Conservation (phyloP, 768 basidiomycete genomes). For the Mycena rebaudengoi region DNA sequence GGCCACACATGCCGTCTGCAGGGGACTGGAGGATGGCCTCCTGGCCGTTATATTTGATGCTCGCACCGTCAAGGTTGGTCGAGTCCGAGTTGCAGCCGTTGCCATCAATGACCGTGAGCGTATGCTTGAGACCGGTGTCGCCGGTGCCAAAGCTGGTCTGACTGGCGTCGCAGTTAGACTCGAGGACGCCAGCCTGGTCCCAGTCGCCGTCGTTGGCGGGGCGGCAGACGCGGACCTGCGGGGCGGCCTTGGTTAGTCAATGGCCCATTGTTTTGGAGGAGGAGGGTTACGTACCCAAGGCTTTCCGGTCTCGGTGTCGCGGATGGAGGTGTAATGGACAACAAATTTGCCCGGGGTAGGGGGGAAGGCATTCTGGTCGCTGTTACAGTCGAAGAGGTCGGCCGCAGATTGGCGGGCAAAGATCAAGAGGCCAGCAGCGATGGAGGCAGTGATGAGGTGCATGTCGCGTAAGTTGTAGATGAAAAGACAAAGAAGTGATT, state of each 20-base stretch:
- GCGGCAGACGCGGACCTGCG: conserved; percentile 2
- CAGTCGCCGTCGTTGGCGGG: background rate
- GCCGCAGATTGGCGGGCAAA: background rate
- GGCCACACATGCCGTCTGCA: background rate
- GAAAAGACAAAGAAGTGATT: background rate
- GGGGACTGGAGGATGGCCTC: background rate
- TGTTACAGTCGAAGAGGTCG: background rate
- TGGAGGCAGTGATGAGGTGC: background rate
- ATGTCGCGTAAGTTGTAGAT: background rate
- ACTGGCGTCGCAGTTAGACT: background rate
- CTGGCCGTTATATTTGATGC: background rate
- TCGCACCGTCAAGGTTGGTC: background rate
- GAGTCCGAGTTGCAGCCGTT: conserved; percentile 1
- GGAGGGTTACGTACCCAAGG: background rate
- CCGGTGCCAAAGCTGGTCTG: background rate
- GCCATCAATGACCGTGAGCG: background rate
- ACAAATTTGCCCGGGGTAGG: conserved; percentile 3
- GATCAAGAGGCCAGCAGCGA: background rate
- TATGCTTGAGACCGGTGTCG: background rate
- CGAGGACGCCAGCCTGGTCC: conserved; percentile 2
- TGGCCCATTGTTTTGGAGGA: background rate
- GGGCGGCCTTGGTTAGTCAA: background rate
- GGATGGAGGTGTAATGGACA: conserved; percentile 2
- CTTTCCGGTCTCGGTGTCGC: background rate
- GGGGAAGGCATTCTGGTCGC: conserved; percentile 1